A percentile compares a stretch with the other conserved stretches of the same genome.
phyloP scores from a whole-genome alignment of 768 basidiomycete species.

The Lentinula detonsa region DNA sequence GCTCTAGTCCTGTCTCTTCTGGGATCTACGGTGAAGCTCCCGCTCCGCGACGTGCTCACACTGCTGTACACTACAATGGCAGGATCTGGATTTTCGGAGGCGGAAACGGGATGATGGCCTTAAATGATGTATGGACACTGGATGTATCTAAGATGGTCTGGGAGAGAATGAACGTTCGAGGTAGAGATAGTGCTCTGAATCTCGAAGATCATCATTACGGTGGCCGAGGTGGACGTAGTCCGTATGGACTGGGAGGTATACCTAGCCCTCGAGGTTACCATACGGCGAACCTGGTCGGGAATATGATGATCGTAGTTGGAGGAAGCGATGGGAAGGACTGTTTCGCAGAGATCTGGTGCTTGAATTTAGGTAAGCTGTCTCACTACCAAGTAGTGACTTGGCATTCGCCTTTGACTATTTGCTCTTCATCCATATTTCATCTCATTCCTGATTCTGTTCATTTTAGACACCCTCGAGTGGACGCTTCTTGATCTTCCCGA shows the following conservation, averaged over 20 bases:
- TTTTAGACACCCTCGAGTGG: constrained; percentile 38
- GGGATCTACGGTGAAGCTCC: constrained; percentile 26
- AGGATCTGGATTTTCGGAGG: constrained; percentile 89
- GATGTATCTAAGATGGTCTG: constrained; percentile 61
- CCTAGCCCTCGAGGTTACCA: constrained; percentile 82
- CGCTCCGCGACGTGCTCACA: constrained; percentile 80
- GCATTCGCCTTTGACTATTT: too few relatives aligned
- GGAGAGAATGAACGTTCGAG: constrained; percentile 23
- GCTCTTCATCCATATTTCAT: too few relatives aligned
- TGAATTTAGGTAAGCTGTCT: constrained; percentile 68
- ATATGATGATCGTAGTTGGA: constrained; percentile 83
- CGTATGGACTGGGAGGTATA: constrained; percentile 15
- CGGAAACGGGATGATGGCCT: constrained; percentile 86
- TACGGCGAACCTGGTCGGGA: constrained; percentile 80
- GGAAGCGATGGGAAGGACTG: constrained; percentile 89
- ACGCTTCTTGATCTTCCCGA: constrained; percentile 35
- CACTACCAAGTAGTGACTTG: too few relatives aligned
- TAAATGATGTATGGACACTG: constrained; percentile 87
- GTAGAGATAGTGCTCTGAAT: not conserved
- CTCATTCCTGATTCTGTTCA: not conserved
- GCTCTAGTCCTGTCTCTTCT: not conserved
- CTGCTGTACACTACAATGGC: constrained; percentile 64
- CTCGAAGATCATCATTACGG: constrained; percentile 31
- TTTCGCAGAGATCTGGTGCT: constrained; percentile 83
- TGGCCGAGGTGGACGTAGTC: constrained; percentile 57